Evolutionary conservation across 805 yeast genomes (phyloP).

Genomic region (Henningerozyma blattae): DNA sequence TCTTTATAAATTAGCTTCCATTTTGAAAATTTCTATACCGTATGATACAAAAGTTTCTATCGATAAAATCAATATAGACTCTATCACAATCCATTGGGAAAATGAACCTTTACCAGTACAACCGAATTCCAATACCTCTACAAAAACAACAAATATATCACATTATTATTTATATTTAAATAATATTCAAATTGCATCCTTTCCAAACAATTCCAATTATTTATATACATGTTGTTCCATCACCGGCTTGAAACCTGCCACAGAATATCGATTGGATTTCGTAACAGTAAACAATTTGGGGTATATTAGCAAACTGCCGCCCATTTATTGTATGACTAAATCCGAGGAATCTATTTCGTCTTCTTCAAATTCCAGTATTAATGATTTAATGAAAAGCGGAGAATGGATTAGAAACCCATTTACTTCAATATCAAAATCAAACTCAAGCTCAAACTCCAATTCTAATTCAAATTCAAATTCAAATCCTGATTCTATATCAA

Average conservation of each 20-base stretch:
- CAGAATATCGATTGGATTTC: constrained; percentile 23
- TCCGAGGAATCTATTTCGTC: too few relatives aligned
- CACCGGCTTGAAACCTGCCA: constrained; percentile 13
- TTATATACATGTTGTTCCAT: constrained; percentile 24
- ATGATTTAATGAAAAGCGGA: background rate
- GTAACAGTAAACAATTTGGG: constrained; percentile 24
- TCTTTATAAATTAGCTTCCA: constrained; percentile 17
- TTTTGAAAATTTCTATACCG: constrained; percentile 20
- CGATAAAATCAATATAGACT: constrained; percentile 18
- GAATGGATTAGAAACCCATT: background rate
- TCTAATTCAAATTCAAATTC: background rate
- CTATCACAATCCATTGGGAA: constrained; percentile 26
- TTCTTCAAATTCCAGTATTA: too few relatives aligned
- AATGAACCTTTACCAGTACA: constrained; percentile 13
- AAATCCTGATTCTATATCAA: background rate
- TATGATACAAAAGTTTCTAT: constrained; percentile 24
- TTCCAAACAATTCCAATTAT: constrained; percentile 19
- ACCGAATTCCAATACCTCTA: background rate
- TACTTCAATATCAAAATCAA: too few relatives aligned
- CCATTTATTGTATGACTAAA: constrained; percentile 20
- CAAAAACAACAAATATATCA: constrained; percentile 8
- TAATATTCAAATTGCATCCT: constrained; percentile 19
- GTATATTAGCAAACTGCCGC: constrained; percentile 22
- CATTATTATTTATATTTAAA: constrained; percentile 22
- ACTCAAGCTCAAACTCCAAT: too few relatives aligned